A percentile compares a stretch with the other conserved stretches of the same genome.
Conservation (phyloP, 1,139 yeast species). For the Suhomyces kunorum region DNA sequence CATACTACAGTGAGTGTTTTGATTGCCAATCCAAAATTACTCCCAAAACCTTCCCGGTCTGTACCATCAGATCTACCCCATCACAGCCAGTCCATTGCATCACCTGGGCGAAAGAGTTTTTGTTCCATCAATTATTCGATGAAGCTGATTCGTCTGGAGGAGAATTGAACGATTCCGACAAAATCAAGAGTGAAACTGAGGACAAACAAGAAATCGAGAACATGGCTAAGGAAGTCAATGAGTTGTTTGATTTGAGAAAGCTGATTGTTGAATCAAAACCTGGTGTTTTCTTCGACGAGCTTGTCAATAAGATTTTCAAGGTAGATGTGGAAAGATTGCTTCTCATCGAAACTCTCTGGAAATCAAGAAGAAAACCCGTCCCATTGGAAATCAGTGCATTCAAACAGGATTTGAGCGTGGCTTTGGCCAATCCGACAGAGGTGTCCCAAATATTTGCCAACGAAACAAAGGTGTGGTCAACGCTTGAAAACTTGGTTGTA, state of each 20-base stretch:
- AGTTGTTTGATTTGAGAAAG: conserved; percentile 62
- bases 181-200: conserved; percentile 54
- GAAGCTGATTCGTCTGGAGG: conserved; percentile 39
- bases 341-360: conserved; percentile 77
- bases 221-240: conserved; percentile 72
- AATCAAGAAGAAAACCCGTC: conserved; percentile 62
- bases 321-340: conserved; percentile 75
- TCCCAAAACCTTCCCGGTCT: conserved; percentile 90
- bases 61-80: conserved; percentile 96
- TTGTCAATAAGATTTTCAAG: conserved; percentile 59
- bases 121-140: conserved; percentile 80
- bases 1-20: conserved; percentile 85
- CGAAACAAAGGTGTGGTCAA: conserved; percentile 67
- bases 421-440: conserved; percentile 11
- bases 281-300: conserved; percentile 32
- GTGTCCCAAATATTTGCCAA: conserved; percentile 28
- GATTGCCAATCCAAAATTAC: conserved; percentile 87
- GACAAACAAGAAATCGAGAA: conserved; percentile 69
- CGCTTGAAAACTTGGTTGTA: conserved; percentile 63
- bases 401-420: conserved; percentile 12
- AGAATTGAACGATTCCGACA: conserved; percentile 29
- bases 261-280: conserved; percentile 31
- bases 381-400: conserved; percentile 48
- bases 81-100: conserved; percentile 95
- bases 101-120: conserved; percentile 94